Conservation (phyloP, 2,329 filamentous ascomycete genomes). For the Chaetomiaceae sp. region DNA sequence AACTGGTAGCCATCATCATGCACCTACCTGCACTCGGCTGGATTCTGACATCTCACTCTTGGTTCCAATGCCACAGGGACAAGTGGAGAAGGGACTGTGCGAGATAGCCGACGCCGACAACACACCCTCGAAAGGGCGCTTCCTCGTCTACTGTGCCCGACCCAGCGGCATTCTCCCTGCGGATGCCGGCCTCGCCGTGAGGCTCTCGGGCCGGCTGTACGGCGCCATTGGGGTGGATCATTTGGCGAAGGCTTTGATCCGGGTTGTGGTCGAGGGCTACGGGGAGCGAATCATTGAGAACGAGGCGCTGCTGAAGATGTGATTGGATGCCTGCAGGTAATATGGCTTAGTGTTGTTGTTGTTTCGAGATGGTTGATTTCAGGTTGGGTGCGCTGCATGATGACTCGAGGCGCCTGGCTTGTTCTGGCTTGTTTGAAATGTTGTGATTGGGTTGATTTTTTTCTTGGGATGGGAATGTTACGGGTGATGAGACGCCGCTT, state of each 20-base stretch:
- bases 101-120: conserved; percentile 34
- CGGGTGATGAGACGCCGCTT: too few relatives aligned
- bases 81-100: conserved; percentile 38
- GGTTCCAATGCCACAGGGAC: conserved; percentile 26
- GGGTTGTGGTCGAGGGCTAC: conserved; percentile 35
- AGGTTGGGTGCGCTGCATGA: too few relatives aligned
- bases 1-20: too few relatives aligned
- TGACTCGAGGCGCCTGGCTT: too few relatives aligned
- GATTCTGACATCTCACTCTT: too few relatives aligned
- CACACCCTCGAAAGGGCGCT: conserved; percentile 18
- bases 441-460: too few relatives aligned
- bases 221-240: conserved; percentile 34
- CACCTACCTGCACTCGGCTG: not conserved
- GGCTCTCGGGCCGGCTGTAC: conserved; percentile 29
- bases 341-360: too few relatives aligned
- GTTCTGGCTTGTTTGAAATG: too few relatives aligned
- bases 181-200: conserved; percentile 27
- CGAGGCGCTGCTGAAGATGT: conserved; percentile 12
- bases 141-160: conserved; percentile 37
- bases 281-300: conserved; percentile 35
- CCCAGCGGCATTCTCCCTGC: conserved; percentile 32
- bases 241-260: conserved; percentile 36
- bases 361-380: not conserved
- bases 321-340: not conserved
- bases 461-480: too few relatives aligned